Percentiles rank a stretch among this genome's conserved stretches.
phyloP scores from a whole-genome alignment of 306 rosid species.

The Cercis canadensis region DNA sequence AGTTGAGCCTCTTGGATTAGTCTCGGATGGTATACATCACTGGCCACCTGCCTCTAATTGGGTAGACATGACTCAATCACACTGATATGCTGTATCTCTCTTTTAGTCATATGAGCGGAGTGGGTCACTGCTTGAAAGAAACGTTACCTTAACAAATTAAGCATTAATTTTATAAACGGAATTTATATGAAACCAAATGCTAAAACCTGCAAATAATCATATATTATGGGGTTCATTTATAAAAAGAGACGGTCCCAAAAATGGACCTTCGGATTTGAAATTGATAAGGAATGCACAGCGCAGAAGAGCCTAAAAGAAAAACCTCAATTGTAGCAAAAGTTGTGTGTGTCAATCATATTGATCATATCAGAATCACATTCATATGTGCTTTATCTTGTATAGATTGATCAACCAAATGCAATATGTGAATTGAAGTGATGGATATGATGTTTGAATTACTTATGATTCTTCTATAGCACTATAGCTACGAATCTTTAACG shows the following conservation, averaged over 20 bases:
- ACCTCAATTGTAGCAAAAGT: conserved; percentile 19
- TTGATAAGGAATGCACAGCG: conserved; percentile 40
- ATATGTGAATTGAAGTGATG: background rate
- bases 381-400: background rate
- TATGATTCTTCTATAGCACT: background rate
- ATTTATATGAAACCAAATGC: too few relatives aligned
- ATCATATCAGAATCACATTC: background rate
- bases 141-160: conserved; percentile 27
- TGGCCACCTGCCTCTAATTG: background rate
- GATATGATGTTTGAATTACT: conserved; percentile 14
- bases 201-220: too few relatives aligned
- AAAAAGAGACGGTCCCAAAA: conserved; percentile 3
- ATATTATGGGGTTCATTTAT: background rate
- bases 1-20: conserved; percentile 26
- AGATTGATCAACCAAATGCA: background rate
- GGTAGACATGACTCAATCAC: conserved; percentile 4
- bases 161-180: too few relatives aligned
- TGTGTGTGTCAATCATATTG: conserved; percentile 10
- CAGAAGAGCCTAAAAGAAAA: conserved; percentile 32
- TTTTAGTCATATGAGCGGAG: conserved; percentile 11
- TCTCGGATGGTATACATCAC: conserved; percentile 31
- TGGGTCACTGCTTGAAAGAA: conserved; percentile 31
- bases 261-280: conserved; percentile 11
- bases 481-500: too few relatives aligned
- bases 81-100: conserved; percentile 6